Evolutionary conservation across 2,329 filamentous ascomycete species (phyloP).

Genomic region (Trichophyton rubrum): DNA sequence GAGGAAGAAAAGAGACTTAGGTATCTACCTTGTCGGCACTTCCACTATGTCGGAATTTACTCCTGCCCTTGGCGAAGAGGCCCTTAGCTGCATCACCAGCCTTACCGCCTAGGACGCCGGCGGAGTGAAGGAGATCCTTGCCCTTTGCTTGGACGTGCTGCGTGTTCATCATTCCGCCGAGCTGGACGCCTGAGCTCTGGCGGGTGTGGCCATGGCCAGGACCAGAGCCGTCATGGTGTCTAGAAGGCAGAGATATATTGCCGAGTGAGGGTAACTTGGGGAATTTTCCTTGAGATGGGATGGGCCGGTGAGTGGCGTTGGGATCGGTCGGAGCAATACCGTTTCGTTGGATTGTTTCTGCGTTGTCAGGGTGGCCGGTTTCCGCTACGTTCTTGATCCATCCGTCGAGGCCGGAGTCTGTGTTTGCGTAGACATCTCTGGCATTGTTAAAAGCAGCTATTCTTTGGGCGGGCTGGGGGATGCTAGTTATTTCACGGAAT

Average conservation of each 20-base stretch:
- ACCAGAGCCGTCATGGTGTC: constrained; percentile 23
- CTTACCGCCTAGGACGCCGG: constrained; percentile 57
- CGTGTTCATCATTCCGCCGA: constrained; percentile 36
- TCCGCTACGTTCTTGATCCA: constrained; percentile 43
- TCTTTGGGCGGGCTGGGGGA: constrained; percentile 53
- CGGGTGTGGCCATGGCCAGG: constrained; percentile 23
- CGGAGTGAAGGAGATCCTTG: constrained; percentile 77
- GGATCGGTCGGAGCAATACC: constrained; percentile 21
- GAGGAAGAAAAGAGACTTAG: constrained; percentile 37
- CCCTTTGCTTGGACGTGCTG: constrained; percentile 66
- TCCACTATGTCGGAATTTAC: constrained; percentile 57
- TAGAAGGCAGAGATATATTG: constrained; percentile 18
- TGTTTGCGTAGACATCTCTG: constrained; percentile 54
- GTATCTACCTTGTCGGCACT: constrained; percentile 71
- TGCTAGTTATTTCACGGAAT: constrained; percentile 66
- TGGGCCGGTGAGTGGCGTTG: constrained; percentile 17
- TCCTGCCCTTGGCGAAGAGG: constrained; percentile 79
- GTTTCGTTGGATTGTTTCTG: constrained; percentile 30
- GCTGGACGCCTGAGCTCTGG: constrained; percentile 26
- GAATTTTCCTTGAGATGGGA: constrained; percentile 28
- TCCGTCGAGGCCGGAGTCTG: constrained; percentile 60
- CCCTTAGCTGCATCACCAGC: constrained; percentile 77
- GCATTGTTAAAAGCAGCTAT: constrained; percentile 63
- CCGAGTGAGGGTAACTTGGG: constrained; percentile 29
- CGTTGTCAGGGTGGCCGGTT: constrained; percentile 40